Evolutionary conservation across 257 asterid genomes (phyloP).

Genomic region (Mitragyna speciosa): DNA sequence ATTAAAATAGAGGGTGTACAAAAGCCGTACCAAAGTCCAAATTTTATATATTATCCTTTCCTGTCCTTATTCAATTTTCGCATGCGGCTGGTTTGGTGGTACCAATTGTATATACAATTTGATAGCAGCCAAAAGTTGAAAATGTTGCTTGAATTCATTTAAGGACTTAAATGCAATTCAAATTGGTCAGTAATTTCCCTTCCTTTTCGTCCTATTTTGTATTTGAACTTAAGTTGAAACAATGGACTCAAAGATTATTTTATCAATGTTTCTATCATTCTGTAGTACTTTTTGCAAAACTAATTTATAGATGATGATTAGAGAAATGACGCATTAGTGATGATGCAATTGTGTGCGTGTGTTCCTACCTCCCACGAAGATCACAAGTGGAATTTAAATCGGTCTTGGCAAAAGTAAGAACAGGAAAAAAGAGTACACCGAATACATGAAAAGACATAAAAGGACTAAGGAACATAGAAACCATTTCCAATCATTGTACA

Average conservation of each 20-base stretch:
- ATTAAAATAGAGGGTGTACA: too few relatives aligned
- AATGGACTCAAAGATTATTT: neutral
- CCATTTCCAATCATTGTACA: too few relatives aligned
- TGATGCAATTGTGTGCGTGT: neutral
- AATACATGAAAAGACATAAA: too few relatives aligned
- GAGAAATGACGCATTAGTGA: neutral
- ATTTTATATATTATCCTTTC: too few relatives aligned
- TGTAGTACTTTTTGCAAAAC: neutral
- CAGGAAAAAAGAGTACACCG: too few relatives aligned
- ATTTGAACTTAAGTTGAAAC: neutral
- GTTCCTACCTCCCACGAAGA: neutral
- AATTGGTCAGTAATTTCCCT: constrained; percentile 8
- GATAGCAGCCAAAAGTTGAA: neutral
- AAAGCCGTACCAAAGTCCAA: neutral
- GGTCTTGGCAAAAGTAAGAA: neutral
- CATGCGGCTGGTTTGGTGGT: neutral
- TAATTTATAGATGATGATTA: neutral
- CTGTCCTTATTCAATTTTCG: neutral
- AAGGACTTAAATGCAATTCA: neutral
- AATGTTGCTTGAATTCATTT: neutral
- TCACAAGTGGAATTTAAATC: too few relatives aligned
- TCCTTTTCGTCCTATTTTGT: neutral
- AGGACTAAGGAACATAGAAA: too few relatives aligned
- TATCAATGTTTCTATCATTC: neutral
- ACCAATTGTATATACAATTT: neutral